A percentile compares a stretch with the other conserved stretches of the same genome.
phyloP scores from a whole-genome alignment of 306 rosid species.

The Neltuma alba region DNA sequence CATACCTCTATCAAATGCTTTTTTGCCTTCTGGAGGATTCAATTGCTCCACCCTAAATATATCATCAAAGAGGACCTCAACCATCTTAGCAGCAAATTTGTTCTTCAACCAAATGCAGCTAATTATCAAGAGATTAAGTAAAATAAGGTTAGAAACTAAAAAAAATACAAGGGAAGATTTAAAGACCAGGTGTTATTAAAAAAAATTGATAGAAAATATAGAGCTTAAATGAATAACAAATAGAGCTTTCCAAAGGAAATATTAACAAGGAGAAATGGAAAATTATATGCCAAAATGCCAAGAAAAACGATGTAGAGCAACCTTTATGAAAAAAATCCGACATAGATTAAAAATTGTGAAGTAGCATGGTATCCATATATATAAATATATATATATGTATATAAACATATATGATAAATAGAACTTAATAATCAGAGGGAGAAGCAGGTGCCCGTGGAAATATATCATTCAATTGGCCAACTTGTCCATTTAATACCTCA shows the following conservation, averaged over 20 bases:
- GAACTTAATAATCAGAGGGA: not conserved
- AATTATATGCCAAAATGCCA: not conserved
- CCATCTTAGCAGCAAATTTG: conserved; percentile 50
- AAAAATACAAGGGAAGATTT: not conserved
- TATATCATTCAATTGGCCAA: not conserved
- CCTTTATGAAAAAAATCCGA: not conserved
- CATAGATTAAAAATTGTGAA: not conserved
- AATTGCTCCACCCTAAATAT: conserved; percentile 69
- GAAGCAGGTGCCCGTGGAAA: not conserved
- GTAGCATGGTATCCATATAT: not conserved
- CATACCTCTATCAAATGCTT: conserved; percentile 70
- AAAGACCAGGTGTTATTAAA: not conserved
- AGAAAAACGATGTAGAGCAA: not conserved
- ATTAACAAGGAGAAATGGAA: not conserved
- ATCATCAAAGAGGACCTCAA: conserved; percentile 84
- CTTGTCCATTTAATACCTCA: not conserved
- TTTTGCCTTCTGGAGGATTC: conserved; percentile 65
- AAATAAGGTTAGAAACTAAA: not conserved
- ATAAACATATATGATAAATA: not conserved
- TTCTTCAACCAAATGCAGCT: not conserved
- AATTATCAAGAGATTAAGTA: not conserved
- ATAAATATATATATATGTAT: no score
- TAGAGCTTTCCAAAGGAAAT: not conserved
- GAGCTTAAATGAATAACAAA: not conserved
- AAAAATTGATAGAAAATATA: not conserved